Base-by-base conservation (phyloP, 2,329 filamentous ascomycete species). In the Fusarium metavorans region DNA sequence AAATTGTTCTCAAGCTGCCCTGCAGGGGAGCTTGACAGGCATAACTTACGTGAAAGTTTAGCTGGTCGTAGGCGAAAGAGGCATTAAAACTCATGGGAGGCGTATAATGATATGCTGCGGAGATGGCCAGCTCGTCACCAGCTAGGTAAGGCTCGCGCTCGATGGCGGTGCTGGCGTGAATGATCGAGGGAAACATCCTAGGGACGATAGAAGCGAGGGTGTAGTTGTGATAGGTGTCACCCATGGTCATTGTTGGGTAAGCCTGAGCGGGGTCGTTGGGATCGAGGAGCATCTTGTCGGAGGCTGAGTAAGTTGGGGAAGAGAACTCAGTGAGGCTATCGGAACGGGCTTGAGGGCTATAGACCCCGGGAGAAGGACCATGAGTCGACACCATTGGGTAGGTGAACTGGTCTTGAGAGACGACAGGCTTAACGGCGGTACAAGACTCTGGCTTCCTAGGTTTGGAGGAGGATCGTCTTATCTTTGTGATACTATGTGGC, bases 31-130 rank as follows among this genome's bases (percentile, higher is more conserved):
- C 82, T 81, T 84, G 85, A 80, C 82, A 77, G 71, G 77, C 72
- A 70, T 78, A 86, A 92, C 91, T 92, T 92, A 95, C 93, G 90
- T 94, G 92, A 88, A 92, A 89, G 83, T 90, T 89, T 82, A 90
- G 89, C 77, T 91, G 86, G 81, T 92, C 90, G 86, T 93, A 94
- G 30, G 89, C 85, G 76, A 89, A 87, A 67, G 87, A 85, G 68
- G 86, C 84, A 80, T 88, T 87, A 76, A 93, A 88, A 77, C 93
- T 91, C 80, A 93, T 89, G 58, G 88, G 87, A 68, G 89, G 86
- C 82, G 93, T 87, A 77, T 91, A 92, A 74, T 87, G 86, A 81
- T 94, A 94, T 84, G 86, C 89, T 84, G 93, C 89, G 83, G 92
- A 93, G 6, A 91, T 88, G 75, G 88, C 90, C 80, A 93, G 87